Conservation (phyloP, 352 stramenopile species). For the Elongisporangium senticosum region DNA sequence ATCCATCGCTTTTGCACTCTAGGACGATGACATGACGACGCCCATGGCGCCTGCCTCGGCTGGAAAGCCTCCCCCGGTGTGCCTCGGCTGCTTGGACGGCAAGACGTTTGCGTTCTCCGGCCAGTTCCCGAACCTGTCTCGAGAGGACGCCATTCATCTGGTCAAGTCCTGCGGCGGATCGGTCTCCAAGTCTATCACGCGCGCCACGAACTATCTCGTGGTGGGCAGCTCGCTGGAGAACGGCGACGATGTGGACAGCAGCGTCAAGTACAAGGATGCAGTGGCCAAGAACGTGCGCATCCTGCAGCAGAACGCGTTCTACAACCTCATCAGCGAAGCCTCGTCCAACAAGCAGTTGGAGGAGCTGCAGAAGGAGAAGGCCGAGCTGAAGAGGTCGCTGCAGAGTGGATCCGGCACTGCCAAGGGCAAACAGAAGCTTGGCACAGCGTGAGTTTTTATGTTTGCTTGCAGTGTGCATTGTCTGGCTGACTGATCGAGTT, state of each 20-base stretch:
- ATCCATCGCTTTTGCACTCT: not conserved
- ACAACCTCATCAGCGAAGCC: conserved; percentile 75
- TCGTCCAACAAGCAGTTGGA: conserved; percentile 60
- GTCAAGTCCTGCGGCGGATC: conserved; percentile 74
- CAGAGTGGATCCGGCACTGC: not conserved
- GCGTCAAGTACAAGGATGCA: conserved; percentile 89
- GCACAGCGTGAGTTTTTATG: conserved; percentile 25
- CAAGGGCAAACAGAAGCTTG: conserved; percentile 59
- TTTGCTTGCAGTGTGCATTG: conserved; percentile 1
- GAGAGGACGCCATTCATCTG: conserved; percentile 65
- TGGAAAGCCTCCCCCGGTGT: conserved; percentile 48
- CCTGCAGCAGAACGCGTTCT: conserved; percentile 84
- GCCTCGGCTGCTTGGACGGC: conserved; percentile 62
- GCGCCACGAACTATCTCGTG: conserved; percentile 75
- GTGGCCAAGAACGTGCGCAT: conserved; percentile 78
- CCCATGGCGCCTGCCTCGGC: conserved; percentile 15
- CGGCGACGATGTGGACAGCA: conserved; percentile 42
- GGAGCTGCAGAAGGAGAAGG: conserved; percentile 54
- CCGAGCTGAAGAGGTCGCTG: conserved; percentile 24
- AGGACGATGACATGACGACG: conserved; percentile 12
- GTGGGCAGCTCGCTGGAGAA: conserved; percentile 62
- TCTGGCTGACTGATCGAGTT: conserved; percentile 1
- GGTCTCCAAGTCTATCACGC: conserved; percentile 54
- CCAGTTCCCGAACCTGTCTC: conserved; percentile 46
- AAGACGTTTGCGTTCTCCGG: conserved; percentile 77